Base-by-base conservation (phyloP, 306 rosid genomes). In the Sicyos baderoa region DNA sequence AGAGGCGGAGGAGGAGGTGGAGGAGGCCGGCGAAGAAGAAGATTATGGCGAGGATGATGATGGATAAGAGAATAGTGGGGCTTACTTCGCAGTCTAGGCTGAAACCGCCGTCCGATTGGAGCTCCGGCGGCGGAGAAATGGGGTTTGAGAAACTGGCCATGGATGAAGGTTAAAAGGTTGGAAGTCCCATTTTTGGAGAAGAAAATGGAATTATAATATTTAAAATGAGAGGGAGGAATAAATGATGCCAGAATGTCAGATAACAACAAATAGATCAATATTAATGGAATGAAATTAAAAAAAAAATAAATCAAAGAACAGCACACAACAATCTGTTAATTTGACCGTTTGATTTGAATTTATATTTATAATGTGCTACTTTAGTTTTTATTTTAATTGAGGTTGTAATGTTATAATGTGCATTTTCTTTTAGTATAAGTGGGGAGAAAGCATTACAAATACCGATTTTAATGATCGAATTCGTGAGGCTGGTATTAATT, bases 21-120 rank as follows among this genome's bases (percentile, higher is more conserved):
- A 94, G 95, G 74, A 94, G 76, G 51, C 96, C 95, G 64, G 99
- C 86, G 73, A 90, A 77, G 77, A 94, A 94, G 92, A 94, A 88
- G 68, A 94, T 81, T 32, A 90, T 82, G 25, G 99, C 89, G 6
- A 90, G 79, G 44, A 94, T 88, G 29, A 87, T 83, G 12, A 94
- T 86, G 15, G 85, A 75, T 17, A 94, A 80, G 1, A 94, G 81
- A 10, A 90, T 56, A 51, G 92, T 84, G 1, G 99, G 99, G 74
- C 90, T 94, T 7, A 90, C 84, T 54, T 66, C 83, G 74, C 68
- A 83, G 49, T 81, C 80, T 21, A 84, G 70, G 74, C 40, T 74
- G 76, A 86, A 76, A 47, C 4, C 57, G 0, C 7, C 56, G 2
- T 48, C 19, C 3, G 40, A 58, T 75, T 75, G 57, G 87, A 79